Base-by-base conservation (phyloP, 164 flowering plant species). In the Vitis vinifera region DNA sequence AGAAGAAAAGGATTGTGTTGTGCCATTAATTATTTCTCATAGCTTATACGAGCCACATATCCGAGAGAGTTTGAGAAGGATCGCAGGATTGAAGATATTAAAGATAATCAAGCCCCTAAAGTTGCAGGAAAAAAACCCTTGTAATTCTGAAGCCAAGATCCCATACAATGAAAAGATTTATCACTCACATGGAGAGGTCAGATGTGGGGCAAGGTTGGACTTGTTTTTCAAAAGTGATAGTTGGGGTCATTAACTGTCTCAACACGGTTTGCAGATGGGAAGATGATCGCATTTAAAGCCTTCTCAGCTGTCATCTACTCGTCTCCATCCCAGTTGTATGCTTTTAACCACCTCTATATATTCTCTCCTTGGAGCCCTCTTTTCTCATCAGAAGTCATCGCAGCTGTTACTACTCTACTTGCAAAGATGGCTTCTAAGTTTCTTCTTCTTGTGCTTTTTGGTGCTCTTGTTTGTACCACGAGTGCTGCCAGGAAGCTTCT, bases 371-470 rank as follows among this genome's bases (percentile, higher is more conserved):
- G 48, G 52, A 29, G 2, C 62, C 27, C 27, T 23, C 27, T 23
- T 67, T 23, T 55, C 62, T 44, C 61, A 23, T 23, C 27, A 23
- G 62, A 70, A 70, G 56, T 60, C 73, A 68, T 59, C 67, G 50
- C 31, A 66, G 27, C 27, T 23, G 27, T 23, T 0, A 30, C 10
- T 31, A 37, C 30, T 48, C 11, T 48, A 13, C 23, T 6, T 37
- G 44, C 4, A 59, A 64, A 60, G 19, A 79, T 73, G 76, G 47
- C 66, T 55, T 51, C 70, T 4, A 78, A 60, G 77, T 3, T 80
- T n/a, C 72, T 81, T 61, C 55, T 81, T 37, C 56, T 80, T 23
- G 55, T 80, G 67, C 68, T 84, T 51, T 53, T 78, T n/a, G 77
- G 73, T 59, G 80, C 77, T 27, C 63, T 84, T 67, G 67, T 74